Conservation (phyloP, 2,329 filamentous ascomycete genomes). For the Dothistroma pini region DNA sequence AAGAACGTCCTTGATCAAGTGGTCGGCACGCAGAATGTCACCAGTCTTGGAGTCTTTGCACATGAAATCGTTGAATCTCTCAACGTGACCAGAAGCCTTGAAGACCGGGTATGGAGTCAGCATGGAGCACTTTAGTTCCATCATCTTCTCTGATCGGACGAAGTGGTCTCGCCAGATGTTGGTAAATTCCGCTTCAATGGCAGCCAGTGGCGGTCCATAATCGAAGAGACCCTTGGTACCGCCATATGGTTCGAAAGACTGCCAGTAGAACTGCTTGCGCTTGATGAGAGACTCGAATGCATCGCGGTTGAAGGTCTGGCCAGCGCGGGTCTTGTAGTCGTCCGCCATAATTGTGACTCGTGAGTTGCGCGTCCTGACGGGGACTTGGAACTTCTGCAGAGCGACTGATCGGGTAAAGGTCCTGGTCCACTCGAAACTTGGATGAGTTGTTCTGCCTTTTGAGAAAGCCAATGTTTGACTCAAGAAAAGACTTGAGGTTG, state of each 20-base stretch:
- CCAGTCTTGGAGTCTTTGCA: conserved; percentile 86
- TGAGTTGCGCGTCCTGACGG: conserved; percentile 33
- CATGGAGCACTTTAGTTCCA: conserved; percentile 91
- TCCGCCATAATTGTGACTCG: conserved; percentile 52
- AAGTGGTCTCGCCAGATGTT: conserved; percentile 93
- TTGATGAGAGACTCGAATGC: conserved; percentile 81
- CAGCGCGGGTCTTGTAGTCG: conserved; percentile 73
- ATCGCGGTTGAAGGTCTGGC: conserved; percentile 80
- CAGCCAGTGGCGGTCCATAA: conserved; percentile 85
- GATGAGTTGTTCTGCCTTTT: background rate
- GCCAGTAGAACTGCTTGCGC: conserved; percentile 89
- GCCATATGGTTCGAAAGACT: conserved; percentile 86
- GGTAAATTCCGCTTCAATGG: conserved; percentile 81
- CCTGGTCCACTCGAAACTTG: conserved; percentile 4
- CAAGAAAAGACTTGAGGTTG: background rate
- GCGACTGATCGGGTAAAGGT: conserved; percentile 18
- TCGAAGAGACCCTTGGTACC: conserved; percentile 65
- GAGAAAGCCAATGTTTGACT: background rate
- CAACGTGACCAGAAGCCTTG: conserved; percentile 90
- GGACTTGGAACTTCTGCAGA: conserved; percentile 25
- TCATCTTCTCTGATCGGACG: conserved; percentile 89
- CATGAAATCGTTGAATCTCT: conserved; percentile 99
- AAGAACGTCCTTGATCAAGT: conserved; percentile 91
- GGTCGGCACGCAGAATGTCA: conserved; percentile 93
- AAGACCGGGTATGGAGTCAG: conserved; percentile 90